Conservation (phyloP, 1,284 basidiomycete species). For the Caloboletus inedulis region DNA sequence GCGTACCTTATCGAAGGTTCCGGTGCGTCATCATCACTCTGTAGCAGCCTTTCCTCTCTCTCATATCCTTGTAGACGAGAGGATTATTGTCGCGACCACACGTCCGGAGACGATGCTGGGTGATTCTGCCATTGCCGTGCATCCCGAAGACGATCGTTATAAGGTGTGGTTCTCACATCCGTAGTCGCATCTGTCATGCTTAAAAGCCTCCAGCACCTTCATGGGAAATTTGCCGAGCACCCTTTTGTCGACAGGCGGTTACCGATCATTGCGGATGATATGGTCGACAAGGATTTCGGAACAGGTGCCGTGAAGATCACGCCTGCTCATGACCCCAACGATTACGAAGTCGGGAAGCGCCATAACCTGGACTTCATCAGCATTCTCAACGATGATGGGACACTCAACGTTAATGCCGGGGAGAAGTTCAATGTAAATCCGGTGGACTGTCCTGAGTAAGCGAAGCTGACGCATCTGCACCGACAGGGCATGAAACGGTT, state of each 20-base stretch:
- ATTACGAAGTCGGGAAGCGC: conserved; percentile 91
- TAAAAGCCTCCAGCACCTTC: conserved; percentile 62
- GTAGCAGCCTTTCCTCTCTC: neutral
- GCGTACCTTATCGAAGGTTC: conserved; percentile 89
- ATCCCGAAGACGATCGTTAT: conserved; percentile 93
- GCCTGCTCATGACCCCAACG: conserved; percentile 97
- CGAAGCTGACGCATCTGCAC: neutral
- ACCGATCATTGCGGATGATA: conserved; percentile 85
- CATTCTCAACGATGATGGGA: conserved; percentile 96
- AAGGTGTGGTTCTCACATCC: conserved; percentile 38
- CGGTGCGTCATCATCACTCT: conserved; percentile 41
- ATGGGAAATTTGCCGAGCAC: conserved; percentile 90
- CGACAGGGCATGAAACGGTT: conserved; percentile 91
- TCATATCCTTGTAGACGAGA: conserved; percentile 61
- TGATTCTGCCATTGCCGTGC: conserved; percentile 96
- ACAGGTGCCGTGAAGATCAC: conserved; percentile 99
- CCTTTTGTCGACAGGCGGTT: conserved; percentile 89
- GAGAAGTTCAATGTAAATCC: conserved; percentile 62
- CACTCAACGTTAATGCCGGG: conserved; percentile 90
- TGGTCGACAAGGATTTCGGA: conserved; percentile 96
- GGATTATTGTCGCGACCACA: conserved; percentile 93
- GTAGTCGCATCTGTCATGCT: neutral
- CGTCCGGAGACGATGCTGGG: conserved; percentile 99
- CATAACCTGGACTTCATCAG: conserved; percentile 94
- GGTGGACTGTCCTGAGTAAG: neutral